phyloP scores from a whole-genome alignment of 2,329 filamentous ascomycete species.

The Pezicula carpinea region DNA sequence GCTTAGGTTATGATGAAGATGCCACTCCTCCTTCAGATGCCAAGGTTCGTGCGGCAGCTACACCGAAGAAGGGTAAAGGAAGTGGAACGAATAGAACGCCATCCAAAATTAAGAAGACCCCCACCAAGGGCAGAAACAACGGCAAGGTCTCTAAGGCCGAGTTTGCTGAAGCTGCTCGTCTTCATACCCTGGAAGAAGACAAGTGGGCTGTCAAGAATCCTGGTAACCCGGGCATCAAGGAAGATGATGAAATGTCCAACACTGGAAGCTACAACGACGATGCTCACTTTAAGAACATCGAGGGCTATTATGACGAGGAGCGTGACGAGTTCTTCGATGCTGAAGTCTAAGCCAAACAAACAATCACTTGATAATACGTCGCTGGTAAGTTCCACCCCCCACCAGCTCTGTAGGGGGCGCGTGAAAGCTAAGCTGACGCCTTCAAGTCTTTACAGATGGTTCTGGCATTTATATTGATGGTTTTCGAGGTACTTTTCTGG shows the following conservation, averaged over 20 bases:
- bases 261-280: not conserved
- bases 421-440: too few relatives aligned
- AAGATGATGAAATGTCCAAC: not conserved
- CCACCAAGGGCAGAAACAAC: not conserved
- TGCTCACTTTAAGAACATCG: not conserved
- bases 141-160: not conserved
- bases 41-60: not conserved
- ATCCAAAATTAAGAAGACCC: conserved; percentile 5
- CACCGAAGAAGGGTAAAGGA: not conserved
- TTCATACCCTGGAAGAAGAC: not conserved
- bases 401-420: not conserved
- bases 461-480: too few relatives aligned
- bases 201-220: not conserved
- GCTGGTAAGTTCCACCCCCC: not conserved
- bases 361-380: not conserved
- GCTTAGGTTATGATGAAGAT: conserved; percentile 29
- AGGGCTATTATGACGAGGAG: not conserved
- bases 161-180: not conserved
- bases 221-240: not conserved
- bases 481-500: too few relatives aligned
- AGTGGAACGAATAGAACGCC: conserved; percentile 8
- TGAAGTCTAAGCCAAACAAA: not conserved
- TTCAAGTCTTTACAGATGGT: too few relatives aligned
- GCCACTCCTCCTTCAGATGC: not conserved
- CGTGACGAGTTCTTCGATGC: not conserved